Conservation (phyloP, 441 rosid species). For the Aleurites moluccanus region DNA sequence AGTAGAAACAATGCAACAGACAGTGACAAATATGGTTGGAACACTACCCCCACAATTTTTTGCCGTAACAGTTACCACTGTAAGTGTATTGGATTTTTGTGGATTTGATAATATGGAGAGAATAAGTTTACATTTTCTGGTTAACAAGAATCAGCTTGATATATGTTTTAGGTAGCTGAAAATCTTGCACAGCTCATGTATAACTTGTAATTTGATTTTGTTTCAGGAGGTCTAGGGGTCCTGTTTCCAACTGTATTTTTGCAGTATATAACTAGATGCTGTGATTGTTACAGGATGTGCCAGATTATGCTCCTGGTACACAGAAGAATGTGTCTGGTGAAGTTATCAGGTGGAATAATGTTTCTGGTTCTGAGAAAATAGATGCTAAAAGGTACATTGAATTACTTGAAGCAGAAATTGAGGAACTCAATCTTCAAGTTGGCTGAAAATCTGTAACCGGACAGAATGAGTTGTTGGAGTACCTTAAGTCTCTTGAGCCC, state of each 20-base stretch:
- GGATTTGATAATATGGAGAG: background rate
- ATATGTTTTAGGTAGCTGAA: constrained; percentile 79
- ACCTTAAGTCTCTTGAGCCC: constrained; percentile 92
- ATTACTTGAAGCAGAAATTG: constrained; percentile 92
- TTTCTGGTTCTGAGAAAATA: constrained; percentile 85
- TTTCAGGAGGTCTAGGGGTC: background rate
- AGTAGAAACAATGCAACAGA: constrained; percentile 93
- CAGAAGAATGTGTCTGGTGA: constrained; percentile 96
- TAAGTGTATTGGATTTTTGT: constrained; percentile 39
- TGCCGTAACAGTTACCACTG: constrained; percentile 76
- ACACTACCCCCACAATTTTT: constrained; percentile 90
- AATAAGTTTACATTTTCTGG: background rate
- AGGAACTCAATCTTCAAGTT: constrained; percentile 79
- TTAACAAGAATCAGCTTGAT: constrained; percentile 14
- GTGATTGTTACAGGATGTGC: constrained; percentile 45
- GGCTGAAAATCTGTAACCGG: constrained; percentile 63
- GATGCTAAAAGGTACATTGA: constrained; percentile 93
- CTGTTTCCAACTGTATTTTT: background rate
- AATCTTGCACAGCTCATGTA: constrained; percentile 98
- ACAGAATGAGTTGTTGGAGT: constrained; percentile 82
- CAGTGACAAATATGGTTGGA: constrained; percentile 93
- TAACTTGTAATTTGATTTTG: constrained; percentile 26
- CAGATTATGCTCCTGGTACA: constrained; percentile 86
- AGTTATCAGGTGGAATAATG: constrained; percentile 86
- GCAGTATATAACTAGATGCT: constrained; percentile 11